Base-by-base conservation (phyloP, 2,329 filamentous ascomycete species). In the Fusarium praegraminearum region DNA sequence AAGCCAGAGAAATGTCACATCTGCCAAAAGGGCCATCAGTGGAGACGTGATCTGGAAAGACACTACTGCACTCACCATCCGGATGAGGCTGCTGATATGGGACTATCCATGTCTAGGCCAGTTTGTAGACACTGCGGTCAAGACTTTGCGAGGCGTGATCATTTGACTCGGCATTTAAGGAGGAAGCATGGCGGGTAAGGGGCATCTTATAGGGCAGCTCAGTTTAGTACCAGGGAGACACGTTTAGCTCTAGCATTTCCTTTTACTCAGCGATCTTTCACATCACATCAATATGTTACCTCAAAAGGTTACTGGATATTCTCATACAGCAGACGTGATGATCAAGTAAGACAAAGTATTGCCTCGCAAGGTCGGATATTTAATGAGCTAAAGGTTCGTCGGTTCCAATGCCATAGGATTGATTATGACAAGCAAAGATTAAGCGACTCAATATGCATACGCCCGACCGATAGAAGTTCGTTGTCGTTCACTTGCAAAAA, bases 1-100 rank as follows among this genome's bases (percentile, higher is more conserved):
- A 69, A 55, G 33, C 54, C 54, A 12, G 59, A 44, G 18, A 22
- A 30, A 28, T 68, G 65, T 18, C 11, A 15, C 18, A n/a, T 68
- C 35, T 68, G 65, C 15, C 12, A 28, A 13, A 59, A 60, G 44
- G 50, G 54, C 2, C 50, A 64, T 10, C 49, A 51, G 15, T 53
- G 46, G 30, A 24, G 22, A 1, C 59, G 65, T 1, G 65, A 68
- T 13, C 18, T 60, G 16, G 1, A 46, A 1, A 69, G 65, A 6
- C 65, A 68, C 7, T 58, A 67, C 26, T 22, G 28, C 10, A 15
- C 44, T 10, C 46, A 40, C 0, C 65, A 68, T 15, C 44, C 13
- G 16, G n/a, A 53, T 0, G 32, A 68, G 7, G 59, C 65, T 33
- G n/a, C 4, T 1, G 43, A 60, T 11, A 60, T 55, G 33, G 59